These are phyloP conservation scores for Ambrosiella cleistominuta DNA, from an alignment of 2,329 filamentous ascomycete species.

Conservation along the genomic window DNA sequence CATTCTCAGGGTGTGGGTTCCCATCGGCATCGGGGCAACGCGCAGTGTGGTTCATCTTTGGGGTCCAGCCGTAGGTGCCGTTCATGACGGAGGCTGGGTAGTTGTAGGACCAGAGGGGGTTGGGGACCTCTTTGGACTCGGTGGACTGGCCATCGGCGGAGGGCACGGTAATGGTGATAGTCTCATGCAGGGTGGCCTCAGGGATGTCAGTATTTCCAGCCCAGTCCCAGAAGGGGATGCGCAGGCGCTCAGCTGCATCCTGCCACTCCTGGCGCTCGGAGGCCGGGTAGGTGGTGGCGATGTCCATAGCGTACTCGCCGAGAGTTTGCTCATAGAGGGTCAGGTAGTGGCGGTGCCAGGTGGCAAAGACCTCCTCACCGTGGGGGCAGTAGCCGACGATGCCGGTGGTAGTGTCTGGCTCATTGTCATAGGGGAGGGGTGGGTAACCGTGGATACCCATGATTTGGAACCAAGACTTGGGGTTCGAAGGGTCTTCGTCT, in stretches of 20 bases:
- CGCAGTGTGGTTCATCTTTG: slow-evolving; percentile 22
- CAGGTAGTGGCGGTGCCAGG: slow-evolving; percentile 40
- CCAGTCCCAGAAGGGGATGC: slow-evolving; percentile 40
- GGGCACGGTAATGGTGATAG: slow-evolving; percentile 25
- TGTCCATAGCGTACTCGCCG: slow-evolving; percentile 26
- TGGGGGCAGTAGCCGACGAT: slow-evolving; percentile 29
- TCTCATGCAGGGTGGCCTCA: slow-evolving; percentile 20
- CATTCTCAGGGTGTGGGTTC: slow-evolving; percentile 23
- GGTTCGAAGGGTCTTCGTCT: slow-evolving; percentile 23
- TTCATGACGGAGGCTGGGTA: slow-evolving; percentile 27
- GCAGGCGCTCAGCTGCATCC: slow-evolving; percentile 28
- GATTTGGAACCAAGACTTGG: slow-evolving; percentile 33
- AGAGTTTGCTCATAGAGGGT: slow-evolving; percentile 39
- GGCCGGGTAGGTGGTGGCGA: slow-evolving; percentile 28
- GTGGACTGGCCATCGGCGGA: slow-evolving; percentile 16
- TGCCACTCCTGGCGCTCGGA: slow-evolving; percentile 22
- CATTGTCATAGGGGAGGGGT: slow-evolving; percentile 25
- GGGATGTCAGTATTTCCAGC: slow-evolving; percentile 27
- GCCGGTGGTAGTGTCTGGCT: slow-evolving; percentile 17
- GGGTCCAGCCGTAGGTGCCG: slow-evolving; percentile 23
- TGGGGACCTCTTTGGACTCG: slow-evolving; percentile 23
- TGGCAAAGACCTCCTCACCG: slow-evolving; percentile 29
- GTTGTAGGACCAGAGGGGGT: slow-evolving; percentile 34
- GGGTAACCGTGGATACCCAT: slow-evolving; percentile 29
- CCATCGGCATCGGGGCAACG: slow-evolving; percentile 16